A percentile compares a stretch with the other conserved stretches of the same genome.
phyloP scores from a whole-genome alignment of 169 alveolate genomes.

The Amoebophrya sp. region DNA sequence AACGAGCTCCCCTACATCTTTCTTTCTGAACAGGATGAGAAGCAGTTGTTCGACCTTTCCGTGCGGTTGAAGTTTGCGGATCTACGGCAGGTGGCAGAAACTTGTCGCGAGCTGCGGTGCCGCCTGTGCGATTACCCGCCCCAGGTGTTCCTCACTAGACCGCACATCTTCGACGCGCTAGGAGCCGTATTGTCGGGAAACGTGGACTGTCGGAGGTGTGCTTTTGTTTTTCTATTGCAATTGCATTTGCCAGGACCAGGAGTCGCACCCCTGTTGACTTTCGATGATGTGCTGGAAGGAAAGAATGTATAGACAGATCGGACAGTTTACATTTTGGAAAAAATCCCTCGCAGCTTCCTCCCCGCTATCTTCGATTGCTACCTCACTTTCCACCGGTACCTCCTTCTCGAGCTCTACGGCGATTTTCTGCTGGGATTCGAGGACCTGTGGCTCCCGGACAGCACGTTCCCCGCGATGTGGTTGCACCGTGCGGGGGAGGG shows the following conservation, averaged over 20 bases:
- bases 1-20: neutral
- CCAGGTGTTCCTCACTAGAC: neutral
- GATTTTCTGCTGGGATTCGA: neutral
- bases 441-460: slow-evolving; percentile 14
- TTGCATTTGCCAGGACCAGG: too few species aligned
- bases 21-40: neutral
- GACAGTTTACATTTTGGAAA: too few species aligned
- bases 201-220: neutral
- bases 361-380: neutral
- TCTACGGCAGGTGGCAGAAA: neutral
- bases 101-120: neutral
- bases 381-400: neutral
- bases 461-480: neutral
- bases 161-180: neutral
- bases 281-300: too few species aligned
- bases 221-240: neutral
- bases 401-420: neutral
- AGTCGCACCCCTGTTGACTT: too few species aligned
- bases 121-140: neutral
- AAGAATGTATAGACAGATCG: too few species aligned
- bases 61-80: neutral
- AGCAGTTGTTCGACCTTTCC: neutral
- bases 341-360: neutral
- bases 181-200: neutral
- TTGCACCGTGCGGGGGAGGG: neutral